These are phyloP conservation scores for Grigorovia jiainica DNA, from an alignment of 805 yeast species.

Conservation along the genomic window DNA sequence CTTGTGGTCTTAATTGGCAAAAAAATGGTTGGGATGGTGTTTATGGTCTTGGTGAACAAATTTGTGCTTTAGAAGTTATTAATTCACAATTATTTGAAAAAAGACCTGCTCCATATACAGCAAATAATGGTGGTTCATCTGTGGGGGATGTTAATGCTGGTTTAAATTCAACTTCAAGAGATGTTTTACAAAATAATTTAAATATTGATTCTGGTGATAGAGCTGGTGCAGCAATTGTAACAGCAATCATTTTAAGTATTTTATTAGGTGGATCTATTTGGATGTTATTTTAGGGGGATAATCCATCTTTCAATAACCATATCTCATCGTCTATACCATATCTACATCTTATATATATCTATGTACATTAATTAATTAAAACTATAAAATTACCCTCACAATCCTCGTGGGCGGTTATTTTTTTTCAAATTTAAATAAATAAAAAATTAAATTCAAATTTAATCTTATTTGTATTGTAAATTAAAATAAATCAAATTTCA, in stretches of 20 bases:
- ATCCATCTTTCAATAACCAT: not conserved
- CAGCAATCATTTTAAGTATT: slow-evolving; percentile 59
- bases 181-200: slow-evolving; percentile 30
- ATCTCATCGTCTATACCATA: no score
- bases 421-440: no score
- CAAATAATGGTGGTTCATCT: slow-evolving; percentile 45
- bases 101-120: slow-evolving; percentile 45
- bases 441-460: no score
- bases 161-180: slow-evolving; percentile 31
- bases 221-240: slow-evolving; percentile 85
- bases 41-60: slow-evolving; percentile 74
- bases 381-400: no score
- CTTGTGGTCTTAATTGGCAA: slow-evolving; percentile 69
- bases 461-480: no score
- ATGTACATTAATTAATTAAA: not conserved
- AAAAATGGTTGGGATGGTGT: slow-evolving; percentile 47
- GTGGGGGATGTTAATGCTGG: slow-evolving; percentile 48
- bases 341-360: not conserved
- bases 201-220: slow-evolving; percentile 52
- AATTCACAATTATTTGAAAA: slow-evolving; percentile 37
- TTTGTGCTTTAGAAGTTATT: slow-evolving; percentile 60
- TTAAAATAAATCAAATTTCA: no score
- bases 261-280: slow-evolving; percentile 63
- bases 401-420: no score
- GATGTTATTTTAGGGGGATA: slow-evolving; percentile 65